A percentile compares a stretch with the other conserved stretches of the same genome.
Evolutionary conservation across 1,284 basidiomycete species (phyloP).

Genomic region (Trametes hirsuta): DNA sequence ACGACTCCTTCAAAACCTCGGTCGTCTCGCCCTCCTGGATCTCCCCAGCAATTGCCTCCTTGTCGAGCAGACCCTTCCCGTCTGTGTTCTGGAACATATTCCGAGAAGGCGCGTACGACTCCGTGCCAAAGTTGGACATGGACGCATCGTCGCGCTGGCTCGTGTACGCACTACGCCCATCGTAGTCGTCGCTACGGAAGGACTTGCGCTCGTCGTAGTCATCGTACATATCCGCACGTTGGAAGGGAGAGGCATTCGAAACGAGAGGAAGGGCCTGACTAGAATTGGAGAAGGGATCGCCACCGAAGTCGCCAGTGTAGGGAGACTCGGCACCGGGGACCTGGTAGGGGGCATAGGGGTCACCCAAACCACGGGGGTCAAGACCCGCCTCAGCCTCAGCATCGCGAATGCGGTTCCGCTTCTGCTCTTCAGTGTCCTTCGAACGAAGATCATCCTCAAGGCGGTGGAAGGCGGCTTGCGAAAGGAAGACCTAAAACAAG

Average conservation of each 20-base stretch:
- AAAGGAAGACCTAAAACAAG: conserved; percentile 79
- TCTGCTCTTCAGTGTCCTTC: conserved; percentile 83
- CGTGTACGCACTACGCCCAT: conserved; percentile 73
- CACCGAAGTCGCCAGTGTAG: conserved; percentile 48
- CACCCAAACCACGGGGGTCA: conserved; percentile 67
- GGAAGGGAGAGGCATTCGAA: conserved; percentile 75
- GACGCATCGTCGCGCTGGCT: conserved; percentile 82
- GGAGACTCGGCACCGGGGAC: conserved; percentile 53
- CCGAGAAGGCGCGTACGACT: conserved; percentile 90
- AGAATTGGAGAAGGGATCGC: conserved; percentile 53
- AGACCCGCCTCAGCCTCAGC: conserved; percentile 73
- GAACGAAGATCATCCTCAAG: conserved; percentile 89
- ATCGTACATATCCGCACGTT: conserved; percentile 68
- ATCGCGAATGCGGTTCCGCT: conserved; percentile 73
- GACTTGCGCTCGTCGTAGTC: conserved; percentile 83
- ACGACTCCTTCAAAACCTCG: conserved; percentile 84
- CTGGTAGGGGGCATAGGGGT: conserved; percentile 79
- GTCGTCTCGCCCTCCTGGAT: conserved; percentile 84
- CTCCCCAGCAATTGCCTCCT: conserved; percentile 80
- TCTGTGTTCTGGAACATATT: conserved; percentile 92
- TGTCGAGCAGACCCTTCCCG: conserved; percentile 73
- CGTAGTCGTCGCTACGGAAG: conserved; percentile 75
- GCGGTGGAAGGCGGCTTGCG: conserved; percentile 84
- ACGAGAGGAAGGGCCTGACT: conserved; percentile 76
- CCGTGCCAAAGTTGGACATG: conserved; percentile 81